Evolutionary conservation across 1,284 basidiomycete genomes (phyloP).

Genomic region (Mycosarcoma mackinlayi): DNA sequence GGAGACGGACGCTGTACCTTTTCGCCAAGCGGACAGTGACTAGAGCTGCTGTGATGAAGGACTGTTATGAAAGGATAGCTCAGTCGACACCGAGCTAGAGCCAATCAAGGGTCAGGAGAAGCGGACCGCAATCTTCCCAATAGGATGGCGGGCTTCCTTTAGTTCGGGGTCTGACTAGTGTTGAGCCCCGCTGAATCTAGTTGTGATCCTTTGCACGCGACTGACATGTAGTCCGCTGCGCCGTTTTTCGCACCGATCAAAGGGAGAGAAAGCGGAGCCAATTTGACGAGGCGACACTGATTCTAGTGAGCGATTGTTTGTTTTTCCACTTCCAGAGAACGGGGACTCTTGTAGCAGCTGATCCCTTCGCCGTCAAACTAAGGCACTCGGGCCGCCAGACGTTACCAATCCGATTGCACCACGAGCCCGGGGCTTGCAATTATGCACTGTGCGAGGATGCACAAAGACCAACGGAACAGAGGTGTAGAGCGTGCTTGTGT

Average conservation of each 20-base stretch:
- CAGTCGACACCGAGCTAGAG: constrained; percentile 26
- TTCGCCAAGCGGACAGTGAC: constrained; percentile 11
- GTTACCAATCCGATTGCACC: background rate
- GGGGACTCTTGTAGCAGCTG: too few species aligned
- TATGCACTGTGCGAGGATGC: constrained; percentile 3
- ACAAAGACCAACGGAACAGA: background rate
- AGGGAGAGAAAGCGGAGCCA: too few species aligned
- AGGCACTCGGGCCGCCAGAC: too few species aligned
- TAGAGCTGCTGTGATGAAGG: background rate
- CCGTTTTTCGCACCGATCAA: too few species aligned
- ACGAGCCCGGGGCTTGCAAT: background rate
- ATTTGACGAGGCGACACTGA: too few species aligned
- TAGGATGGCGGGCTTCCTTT: constrained; percentile 1
- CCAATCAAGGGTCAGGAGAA: background rate
- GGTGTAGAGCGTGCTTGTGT: background rate
- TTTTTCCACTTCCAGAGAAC: too few species aligned
- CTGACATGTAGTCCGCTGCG: too few species aligned
- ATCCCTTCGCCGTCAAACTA: too few species aligned
- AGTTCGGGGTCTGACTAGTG: background rate
- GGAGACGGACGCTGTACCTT: constrained; percentile 16
- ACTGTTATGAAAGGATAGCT: constrained; percentile 16
- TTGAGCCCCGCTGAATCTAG: too few species aligned
- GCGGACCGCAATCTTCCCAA: background rate
- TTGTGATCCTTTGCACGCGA: too few species aligned
- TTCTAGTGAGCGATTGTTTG: too few species aligned